Base-by-base conservation (phyloP, 2,329 filamentous ascomycete species). In the Arthrobotrys sphaeroides region DNA sequence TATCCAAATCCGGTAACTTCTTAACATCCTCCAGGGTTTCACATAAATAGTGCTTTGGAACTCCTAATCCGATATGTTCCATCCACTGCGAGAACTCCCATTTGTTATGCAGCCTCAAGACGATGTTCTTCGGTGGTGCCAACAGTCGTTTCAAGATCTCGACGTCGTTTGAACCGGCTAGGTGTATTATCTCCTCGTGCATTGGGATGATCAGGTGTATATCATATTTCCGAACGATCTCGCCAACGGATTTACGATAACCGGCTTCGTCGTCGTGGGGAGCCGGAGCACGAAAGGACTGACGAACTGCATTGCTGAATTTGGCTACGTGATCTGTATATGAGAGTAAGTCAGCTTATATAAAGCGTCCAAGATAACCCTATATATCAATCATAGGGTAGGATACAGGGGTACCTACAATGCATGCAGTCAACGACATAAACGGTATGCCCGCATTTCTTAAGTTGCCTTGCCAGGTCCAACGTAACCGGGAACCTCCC, bases 121-220 rank as follows among this genome's bases (percentile, higher is more conserved):
- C 73, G 0, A 79, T 75, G 3, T 78, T 62, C 36, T 80, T 79
- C 5, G 77, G 67, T 16, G 80, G 80, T 18, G 81, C 80, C 42
- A 81, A 77, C 10, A 82, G 67, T 28, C 78, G 67, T 1, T 38
- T 38, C 7, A 80, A 31, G n/a, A 80, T 81, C 5, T 62, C 24
- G 0, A 53, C 57, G 36, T 81, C 79, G 1, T 66, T 68, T 60
- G 77, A 77, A 26, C 78, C 78, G 1, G 80, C 78, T 12, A 82
- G 78, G 65, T 78, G 79, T 76, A 81, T 81, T 13, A 80, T 79
- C 64, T 81, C 81, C 47, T 82, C 80, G 65, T 82, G 80, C 33
- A 82, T 78, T 1, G 80, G 81, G 40, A 82, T 78, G 7, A 80
- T 73, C 5, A 79, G 45, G 67, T 79, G 69, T 36, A 80, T 80